Evolutionary conservation across 1,284 basidiomycete genomes (phyloP), one percentile per base, ranked within the genome.

Genomic region (Coniophora puteana): DNA sequence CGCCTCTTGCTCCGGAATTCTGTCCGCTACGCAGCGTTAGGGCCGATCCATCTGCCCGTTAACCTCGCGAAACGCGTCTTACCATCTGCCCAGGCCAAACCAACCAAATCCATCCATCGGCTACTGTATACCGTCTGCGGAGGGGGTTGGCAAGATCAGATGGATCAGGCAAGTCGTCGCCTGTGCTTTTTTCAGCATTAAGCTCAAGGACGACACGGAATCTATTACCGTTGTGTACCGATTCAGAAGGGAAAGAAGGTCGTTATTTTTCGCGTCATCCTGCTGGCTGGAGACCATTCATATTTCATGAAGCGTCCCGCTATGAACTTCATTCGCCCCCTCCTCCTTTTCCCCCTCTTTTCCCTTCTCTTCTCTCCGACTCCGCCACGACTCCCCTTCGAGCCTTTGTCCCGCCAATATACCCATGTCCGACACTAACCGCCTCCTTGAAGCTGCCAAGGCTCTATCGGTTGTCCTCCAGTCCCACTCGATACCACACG

Each of bases 371-470:
- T 44, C 24, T 41, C 29, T 45, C 28, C 37, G 37, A 22, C 32
- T 10, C 37, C 40, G n/a, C n/a, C n/a, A n/a, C n/a, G n/a, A n/a
- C n/a, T n/a, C n/a, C n/a, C n/a, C n/a, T n/a, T n/a, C n/a, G n/a
- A 45, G 45, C 50, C 45, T 32, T 36, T 43, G 24, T 31, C 39
- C 40, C 40, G 22, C 35, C 38, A 35, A 40, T 32, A 46, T 14
- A 8, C 14, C 26, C 17, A 77, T 76, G 72, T 61, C 71, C 53
- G 72, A 78, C 43, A 72, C 69, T 20, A 52, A 59, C 30, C 65
- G 76, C 51, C 59, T 77, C 42, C 55, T 79, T 50, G 70, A 76
- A 49, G 74, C 74, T 29, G 76, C 75, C 26, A 54, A 57, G 27
- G 65, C 69, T 26, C 69, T 76, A 50, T 77, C 75, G 7, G 61